Base-by-base conservation (phyloP, 2,329 filamentous ascomycete genomes). In the Stagonosporopsis tanaceti region DNA sequence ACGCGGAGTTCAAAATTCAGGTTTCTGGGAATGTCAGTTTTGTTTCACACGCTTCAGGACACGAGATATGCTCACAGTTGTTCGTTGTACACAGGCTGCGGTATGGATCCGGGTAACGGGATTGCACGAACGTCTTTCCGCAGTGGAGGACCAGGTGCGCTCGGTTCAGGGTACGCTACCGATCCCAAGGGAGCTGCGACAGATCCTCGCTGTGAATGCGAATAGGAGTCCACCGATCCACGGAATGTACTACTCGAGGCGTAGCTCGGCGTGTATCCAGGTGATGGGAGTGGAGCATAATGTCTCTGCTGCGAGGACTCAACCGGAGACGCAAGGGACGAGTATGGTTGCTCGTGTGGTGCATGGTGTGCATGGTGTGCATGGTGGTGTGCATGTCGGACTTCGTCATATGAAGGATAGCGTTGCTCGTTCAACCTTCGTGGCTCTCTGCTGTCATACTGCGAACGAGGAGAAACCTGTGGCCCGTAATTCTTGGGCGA, bases 1-100 rank as follows among this genome's bases (percentile, higher is more conserved):
- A 94, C 86, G 41, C 75, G 79, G 54, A 91, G 82, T 46, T 77
- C 75, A 66, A 81, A 83, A 52, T 77, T 75, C 38, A 76, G 65
- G 54, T 76, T 73, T 40, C 74, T 76, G 58, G 25, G 42, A 42
- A 6, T 44, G 63, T 75, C 46, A 74, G 69, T 45, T 50, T 62
- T 62, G 50, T 53, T 60, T 53, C 34, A 46, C 47, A 57, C 63
- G 50, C n/a, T 59, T 64, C 22, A n/a, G 52, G 59, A 32, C 14
- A 20, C 39, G 45, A 48, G 63, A 61, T 51, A 71, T 70, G 64
- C 74, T 74, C 69, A 76, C 74, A 76, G 63, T 65, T 74, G 71
- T 58, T 76, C 72, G 50, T 76, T 75, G 61, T 76, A 71, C 34
- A 76, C 74, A 27, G 74, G 73, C 61, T 76, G 74, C 48, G 71